A percentile compares a stretch with the other conserved stretches of the same genome.
Evolutionary conservation across 2,329 filamentous ascomycete species (phyloP).

Genomic region (Penicillium digitatum): DNA sequence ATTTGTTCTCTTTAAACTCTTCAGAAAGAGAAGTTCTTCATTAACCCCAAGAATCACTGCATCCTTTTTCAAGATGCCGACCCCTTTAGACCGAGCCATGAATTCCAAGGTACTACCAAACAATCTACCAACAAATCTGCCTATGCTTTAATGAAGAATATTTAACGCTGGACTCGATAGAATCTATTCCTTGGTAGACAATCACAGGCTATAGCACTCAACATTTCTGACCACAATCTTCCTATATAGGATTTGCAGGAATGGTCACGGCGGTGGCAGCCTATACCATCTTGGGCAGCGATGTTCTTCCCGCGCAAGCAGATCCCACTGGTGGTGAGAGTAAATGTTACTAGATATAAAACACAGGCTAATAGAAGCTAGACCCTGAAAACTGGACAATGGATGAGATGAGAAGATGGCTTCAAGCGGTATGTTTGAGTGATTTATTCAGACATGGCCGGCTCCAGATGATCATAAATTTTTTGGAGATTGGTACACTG

Average conservation of each 20-base stretch:
- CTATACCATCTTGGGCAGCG: conserved; percentile 80
- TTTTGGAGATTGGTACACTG: not conserved
- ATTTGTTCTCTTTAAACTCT: not conserved
- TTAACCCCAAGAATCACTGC: not conserved
- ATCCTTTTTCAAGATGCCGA: conserved; percentile 54
- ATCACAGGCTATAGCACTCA: not conserved
- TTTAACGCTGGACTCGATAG: conserved; percentile 41
- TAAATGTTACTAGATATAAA: not conserved
- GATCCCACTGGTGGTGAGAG: conserved; percentile 71
- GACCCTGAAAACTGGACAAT: conserved; percentile 70
- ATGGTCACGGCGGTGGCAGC: conserved; percentile 75
- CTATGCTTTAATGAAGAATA: conserved; percentile 8
- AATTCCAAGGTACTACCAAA: conserved; percentile 59
- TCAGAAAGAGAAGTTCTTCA: not conserved
- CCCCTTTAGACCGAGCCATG: conserved; percentile 63
- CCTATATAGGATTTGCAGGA: conserved; percentile 66
- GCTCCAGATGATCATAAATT: not conserved
- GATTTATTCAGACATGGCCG: not conserved
- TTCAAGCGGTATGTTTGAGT: conserved; percentile 64
- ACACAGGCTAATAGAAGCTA: conserved; percentile 27
- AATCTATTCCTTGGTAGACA: conserved; percentile 64
- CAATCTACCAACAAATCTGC: conserved; percentile 1
- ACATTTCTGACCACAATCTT: conserved; percentile 20
- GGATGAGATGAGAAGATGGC: conserved; percentile 76
- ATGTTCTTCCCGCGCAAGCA: conserved; percentile 69